Evolutionary conservation across 352 stramenopile species (phyloP).

Genomic region (Globisporangium paroecandrum): DNA sequence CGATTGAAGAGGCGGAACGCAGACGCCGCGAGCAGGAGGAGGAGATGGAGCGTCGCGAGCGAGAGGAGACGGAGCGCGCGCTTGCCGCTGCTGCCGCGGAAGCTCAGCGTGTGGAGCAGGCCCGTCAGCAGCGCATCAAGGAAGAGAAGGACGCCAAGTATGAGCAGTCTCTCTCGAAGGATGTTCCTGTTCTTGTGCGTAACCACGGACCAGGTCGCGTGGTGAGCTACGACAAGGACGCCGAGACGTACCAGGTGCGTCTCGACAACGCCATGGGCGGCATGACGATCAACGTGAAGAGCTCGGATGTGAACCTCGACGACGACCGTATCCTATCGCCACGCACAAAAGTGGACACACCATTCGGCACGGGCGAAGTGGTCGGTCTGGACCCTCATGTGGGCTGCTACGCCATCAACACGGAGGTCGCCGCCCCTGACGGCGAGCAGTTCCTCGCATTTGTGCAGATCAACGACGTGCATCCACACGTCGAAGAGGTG

Average conservation of each 20-base stretch:
- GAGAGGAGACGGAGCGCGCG: constrained; percentile 36
- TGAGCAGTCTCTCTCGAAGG: constrained; percentile 81
- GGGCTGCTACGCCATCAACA: constrained; percentile 88
- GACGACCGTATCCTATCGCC: constrained; percentile 84
- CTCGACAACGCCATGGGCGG: constrained; percentile 65
- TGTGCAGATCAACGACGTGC: constrained; percentile 77
- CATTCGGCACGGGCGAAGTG: constrained; percentile 79
- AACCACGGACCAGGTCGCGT: constrained; percentile 67
- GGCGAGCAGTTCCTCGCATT: constrained; percentile 82
- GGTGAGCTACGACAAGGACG: constrained; percentile 77
- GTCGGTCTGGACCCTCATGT: constrained; percentile 83
- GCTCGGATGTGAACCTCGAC: constrained; percentile 70
- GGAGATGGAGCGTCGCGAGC: constrained; percentile 21
- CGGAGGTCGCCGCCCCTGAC: constrained; percentile 68
- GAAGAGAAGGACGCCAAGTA: constrained; percentile 79
- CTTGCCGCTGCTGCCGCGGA: constrained; percentile 40
- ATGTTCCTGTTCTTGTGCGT: constrained; percentile 81
- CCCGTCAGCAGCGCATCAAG: constrained; percentile 44
- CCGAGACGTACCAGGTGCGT: constrained; percentile 70
- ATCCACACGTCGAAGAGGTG: constrained; percentile 61
- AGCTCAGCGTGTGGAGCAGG: constrained; percentile 43
- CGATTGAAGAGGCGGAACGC: constrained; percentile 15
- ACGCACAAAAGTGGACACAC: constrained; percentile 80
- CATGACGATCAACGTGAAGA: constrained; percentile 69
- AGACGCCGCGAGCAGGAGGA: constrained; percentile 13